phyloP scores from a whole-genome alignment of 1,284 basidiomycete species.

The Ustilago nuda region DNA sequence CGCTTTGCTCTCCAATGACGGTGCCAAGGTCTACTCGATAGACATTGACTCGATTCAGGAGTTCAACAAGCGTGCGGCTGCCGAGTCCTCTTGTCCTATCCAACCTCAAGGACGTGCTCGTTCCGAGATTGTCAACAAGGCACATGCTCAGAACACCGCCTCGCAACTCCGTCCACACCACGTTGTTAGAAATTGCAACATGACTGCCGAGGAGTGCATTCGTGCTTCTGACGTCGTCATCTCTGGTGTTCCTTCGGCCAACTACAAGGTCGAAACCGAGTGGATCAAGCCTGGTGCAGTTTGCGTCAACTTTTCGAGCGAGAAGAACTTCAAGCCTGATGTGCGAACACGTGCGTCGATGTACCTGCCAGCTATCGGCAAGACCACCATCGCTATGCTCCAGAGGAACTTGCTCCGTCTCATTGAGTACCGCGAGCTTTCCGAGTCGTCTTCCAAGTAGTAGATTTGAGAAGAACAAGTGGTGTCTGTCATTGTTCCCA shows the following conservation, averaged over 20 bases:
- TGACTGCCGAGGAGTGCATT: constrained; percentile 58
- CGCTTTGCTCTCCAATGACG: constrained; percentile 92
- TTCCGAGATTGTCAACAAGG: constrained; percentile 69
- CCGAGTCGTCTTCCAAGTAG: constrained; percentile 17
- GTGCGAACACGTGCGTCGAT: constrained; percentile 79
- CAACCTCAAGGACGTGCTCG: constrained; percentile 41
- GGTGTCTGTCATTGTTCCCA: not conserved
- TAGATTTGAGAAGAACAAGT: not conserved
- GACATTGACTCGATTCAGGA: constrained; percentile 92
- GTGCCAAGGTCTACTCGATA: constrained; percentile 91
- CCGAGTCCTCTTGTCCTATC: constrained; percentile 13
- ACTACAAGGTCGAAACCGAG: constrained; percentile 89
- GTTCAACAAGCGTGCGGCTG: constrained; percentile 67
- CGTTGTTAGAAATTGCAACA: constrained; percentile 72
- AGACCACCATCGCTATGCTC: constrained; percentile 96
- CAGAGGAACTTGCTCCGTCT: constrained; percentile 83
- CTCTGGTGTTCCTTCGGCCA: constrained; percentile 72
- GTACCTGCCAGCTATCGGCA: constrained; percentile 83
- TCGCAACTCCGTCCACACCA: constrained; percentile 76
- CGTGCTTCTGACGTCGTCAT: constrained; percentile 64
- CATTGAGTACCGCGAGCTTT: constrained; percentile 58
- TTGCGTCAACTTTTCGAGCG: constrained; percentile 91
- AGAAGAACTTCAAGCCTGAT: constrained; percentile 96
- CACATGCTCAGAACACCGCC: constrained; percentile 73
- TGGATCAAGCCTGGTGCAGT: constrained; percentile 92